Evolutionary conservation across 2,329 filamentous ascomycete genomes (phyloP).

Genomic region (Ascosphaera apis): DNA sequence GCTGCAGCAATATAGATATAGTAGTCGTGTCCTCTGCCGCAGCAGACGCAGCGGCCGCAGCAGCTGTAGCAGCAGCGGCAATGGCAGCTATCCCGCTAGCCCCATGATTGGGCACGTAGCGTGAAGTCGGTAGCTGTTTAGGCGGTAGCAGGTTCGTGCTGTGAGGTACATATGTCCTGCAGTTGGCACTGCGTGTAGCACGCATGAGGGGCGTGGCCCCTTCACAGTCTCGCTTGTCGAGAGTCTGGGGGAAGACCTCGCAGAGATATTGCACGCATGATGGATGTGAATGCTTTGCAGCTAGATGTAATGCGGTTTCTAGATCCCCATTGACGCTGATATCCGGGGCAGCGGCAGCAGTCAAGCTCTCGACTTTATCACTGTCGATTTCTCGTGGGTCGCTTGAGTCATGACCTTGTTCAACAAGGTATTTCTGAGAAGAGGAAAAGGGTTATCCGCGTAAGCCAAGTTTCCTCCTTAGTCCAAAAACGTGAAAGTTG

Average conservation of each 20-base stretch:
- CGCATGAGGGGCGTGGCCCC: conserved; percentile 32
- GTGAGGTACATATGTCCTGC: conserved; percentile 4
- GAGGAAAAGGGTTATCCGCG: background rate
- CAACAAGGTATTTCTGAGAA: conserved; percentile 37
- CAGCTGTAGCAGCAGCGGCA: no score
- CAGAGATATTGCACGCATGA: conserved; percentile 52
- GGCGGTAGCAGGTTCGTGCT: conserved; percentile 9
- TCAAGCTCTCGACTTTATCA: no score
- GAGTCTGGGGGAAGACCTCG: conserved; percentile 36
- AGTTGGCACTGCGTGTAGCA: conserved; percentile 13
- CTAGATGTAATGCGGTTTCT: conserved; percentile 64
- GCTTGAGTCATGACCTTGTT: conserved; percentile 50
- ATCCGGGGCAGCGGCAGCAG: no score
- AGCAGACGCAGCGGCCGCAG: conserved; percentile 6
- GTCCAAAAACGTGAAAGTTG: background rate
- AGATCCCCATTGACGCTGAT: conserved; percentile 58
- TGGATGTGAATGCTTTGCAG: conserved; percentile 43
- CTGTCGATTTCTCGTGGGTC: conserved; percentile 10
- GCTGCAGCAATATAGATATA: conserved; percentile 10
- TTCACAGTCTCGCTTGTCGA: conserved; percentile 40
- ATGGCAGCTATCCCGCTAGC: no score
- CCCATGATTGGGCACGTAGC: no score
- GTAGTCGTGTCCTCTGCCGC: conserved; percentile 10
- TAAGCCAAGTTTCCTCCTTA: background rate
- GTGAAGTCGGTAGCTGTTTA: conserved; percentile 4